Evolutionary conservation across 2,329 filamentous ascomycete genomes (phyloP).

Genomic region (Ascochyta clinopodiicola): DNA sequence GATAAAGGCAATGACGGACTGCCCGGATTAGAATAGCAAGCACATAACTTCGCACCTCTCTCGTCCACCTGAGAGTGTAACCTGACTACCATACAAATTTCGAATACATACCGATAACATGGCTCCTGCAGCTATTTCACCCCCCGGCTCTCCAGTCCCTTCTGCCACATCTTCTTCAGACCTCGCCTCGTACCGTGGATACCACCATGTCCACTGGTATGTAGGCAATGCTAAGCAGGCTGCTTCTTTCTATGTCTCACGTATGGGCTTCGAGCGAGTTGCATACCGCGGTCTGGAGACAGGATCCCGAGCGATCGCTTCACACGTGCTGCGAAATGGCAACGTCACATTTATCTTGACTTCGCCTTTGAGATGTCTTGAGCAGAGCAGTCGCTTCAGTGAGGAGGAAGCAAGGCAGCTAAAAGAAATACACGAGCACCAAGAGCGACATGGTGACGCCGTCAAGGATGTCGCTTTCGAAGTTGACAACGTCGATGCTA

Average conservation of each 20-base stretch:
- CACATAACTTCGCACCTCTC: background rate
- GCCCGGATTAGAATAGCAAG: slow-evolving; percentile 3
- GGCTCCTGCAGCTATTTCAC: slow-evolving; percentile 47
- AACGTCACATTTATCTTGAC: slow-evolving; percentile 83
- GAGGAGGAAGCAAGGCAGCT: slow-evolving; percentile 70
- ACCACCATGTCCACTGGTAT: slow-evolving; percentile 95
- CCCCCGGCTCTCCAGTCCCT: slow-evolving; percentile 50
- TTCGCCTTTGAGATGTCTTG: slow-evolving; percentile 70
- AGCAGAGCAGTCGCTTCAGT: slow-evolving; percentile 39
- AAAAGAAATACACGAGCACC: slow-evolving; percentile 78
- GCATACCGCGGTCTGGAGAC: slow-evolving; percentile 91
- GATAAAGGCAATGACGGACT: slow-evolving; percentile 19
- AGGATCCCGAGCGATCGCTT: slow-evolving; percentile 78
- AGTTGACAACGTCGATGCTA: slow-evolving; percentile 84
- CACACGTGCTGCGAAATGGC: slow-evolving; percentile 81
- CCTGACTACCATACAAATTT: background rate
- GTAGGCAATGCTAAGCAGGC: slow-evolving; percentile 97
- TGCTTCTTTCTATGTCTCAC: slow-evolving; percentile 83
- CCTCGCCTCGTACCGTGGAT: slow-evolving; percentile 72
- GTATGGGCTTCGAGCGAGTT: slow-evolving; percentile 83
- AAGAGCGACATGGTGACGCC: slow-evolving; percentile 87
- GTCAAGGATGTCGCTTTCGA: slow-evolving; percentile 96
- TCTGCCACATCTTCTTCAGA: slow-evolving; percentile 33
- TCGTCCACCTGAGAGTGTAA: background rate
- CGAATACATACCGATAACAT: slow-evolving; percentile 22